Percentiles rank a stretch among this genome's conserved stretches.
Conservation (phyloP, 2,329 filamentous ascomycete species). For the Fusarium buxicola region DNA sequence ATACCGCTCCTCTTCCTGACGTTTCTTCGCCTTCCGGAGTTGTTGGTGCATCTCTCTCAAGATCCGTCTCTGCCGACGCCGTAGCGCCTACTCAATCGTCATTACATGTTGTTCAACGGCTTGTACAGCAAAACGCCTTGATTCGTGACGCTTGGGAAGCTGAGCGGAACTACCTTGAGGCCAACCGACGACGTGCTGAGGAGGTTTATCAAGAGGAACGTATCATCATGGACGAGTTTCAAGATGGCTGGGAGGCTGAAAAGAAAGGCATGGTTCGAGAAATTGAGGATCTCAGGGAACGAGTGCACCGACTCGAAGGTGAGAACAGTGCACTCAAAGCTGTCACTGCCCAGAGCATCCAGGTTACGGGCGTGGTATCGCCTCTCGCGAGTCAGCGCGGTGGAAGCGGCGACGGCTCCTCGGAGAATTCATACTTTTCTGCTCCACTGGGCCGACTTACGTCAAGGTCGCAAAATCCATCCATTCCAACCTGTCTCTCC, state of each 20-base stretch:
- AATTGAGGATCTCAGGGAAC: constrained; percentile 56
- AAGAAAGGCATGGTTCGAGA: constrained; percentile 56
- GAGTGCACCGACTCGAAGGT: constrained; percentile 51
- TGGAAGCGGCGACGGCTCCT: constrained; percentile 41
- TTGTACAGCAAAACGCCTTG: constrained; percentile 56
- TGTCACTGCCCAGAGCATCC: constrained; percentile 47
- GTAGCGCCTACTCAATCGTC: constrained; percentile 49
- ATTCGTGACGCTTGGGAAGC: constrained; percentile 65
- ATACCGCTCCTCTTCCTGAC: constrained; percentile 39
- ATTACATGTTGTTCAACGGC: constrained; percentile 53
- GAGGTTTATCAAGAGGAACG: constrained; percentile 68
- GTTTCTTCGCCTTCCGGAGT: constrained; percentile 34
- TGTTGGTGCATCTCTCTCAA: constrained; percentile 43
- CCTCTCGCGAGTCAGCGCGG: constrained; percentile 46
- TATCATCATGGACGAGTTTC: constrained; percentile 64
- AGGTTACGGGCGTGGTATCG: constrained; percentile 47
- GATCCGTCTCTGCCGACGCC: constrained; percentile 48
- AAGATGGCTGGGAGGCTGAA: constrained; percentile 60
- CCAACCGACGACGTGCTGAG: constrained; percentile 64
- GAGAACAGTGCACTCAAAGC: constrained; percentile 52
- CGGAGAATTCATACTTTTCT: constrained; percentile 41
- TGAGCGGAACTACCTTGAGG: constrained; percentile 65
- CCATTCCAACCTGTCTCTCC: constrained; percentile 32
- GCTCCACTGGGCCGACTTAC: constrained; percentile 32
- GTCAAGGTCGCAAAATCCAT: constrained; percentile 35